Evolutionary conservation across 2,329 filamentous ascomycete genomes (phyloP), one percentile per base, ranked within the genome.

Genomic region (Trichoderma sp.): DNA sequence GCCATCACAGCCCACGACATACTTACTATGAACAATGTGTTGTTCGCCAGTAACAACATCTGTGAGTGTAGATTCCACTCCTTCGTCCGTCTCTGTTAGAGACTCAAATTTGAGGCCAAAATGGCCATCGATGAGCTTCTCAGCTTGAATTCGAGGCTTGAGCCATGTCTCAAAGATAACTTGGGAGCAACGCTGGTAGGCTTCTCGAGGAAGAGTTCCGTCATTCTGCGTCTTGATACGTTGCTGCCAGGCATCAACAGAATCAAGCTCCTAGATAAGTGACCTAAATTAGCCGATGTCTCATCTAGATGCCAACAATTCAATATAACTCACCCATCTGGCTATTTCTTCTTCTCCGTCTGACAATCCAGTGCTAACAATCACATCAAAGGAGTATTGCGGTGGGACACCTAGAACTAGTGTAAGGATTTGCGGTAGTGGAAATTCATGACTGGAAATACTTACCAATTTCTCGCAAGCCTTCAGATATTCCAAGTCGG

Each of bases 161-260:
- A 65, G 63, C 63, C 63, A 65, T 22, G 63, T 25, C n/a, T 65
- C 52, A 1, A 65, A 13, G 52, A 65, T 37, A 19, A 32, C 52
- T 53, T 65, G 63, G 19, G 52, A 65, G 22, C 63, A 65, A 15
- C 63, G 63, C 52, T 65, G 63, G 27, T 65, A 65, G 12, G 63
- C 37, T 9, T 65, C 63, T 22, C 63, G 37, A 10, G 63, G 63
- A 10, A 48, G 32, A 0, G 63, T 34, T 12, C 63, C 63, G 27
- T 65, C 37, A 7, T 65, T 65, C 17, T 58, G 63, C 19, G 53
- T 25, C 13, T 27, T 65, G 13, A 58, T 65, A 15, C 42, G 52
- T 9, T 65, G 13, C 10, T 29, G 25, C 63, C 52, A 65, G 3
- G 22, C 6, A 58, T 65, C 35, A 9, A 65, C 52, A 6, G 63